Percentiles rank a stretch among this genome's conserved stretches.
These are phyloP conservation scores for Combretum micranthum DNA, from an alignment of 345 rosid species.

Conservation along the genomic window DNA sequence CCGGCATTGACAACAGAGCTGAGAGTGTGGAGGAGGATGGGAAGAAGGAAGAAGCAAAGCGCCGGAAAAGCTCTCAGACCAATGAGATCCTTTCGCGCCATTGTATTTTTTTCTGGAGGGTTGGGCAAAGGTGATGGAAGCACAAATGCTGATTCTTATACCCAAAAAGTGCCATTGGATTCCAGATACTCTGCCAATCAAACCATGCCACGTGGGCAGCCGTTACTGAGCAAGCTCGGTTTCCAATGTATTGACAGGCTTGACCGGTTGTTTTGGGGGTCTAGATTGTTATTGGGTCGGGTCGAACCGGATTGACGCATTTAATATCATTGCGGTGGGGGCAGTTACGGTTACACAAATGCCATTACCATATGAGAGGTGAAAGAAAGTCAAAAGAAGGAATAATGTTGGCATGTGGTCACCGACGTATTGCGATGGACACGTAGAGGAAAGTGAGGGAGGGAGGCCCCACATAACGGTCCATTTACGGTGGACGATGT, in stretches of 20 bases:
- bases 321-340: not conserved
- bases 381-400: not conserved
- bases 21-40: conserved; percentile 25
- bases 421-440: conserved; percentile 20
- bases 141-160: conserved; percentile 36
- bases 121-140: conserved; percentile 1
- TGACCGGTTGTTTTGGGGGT: conserved; percentile 27
- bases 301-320: not conserved
- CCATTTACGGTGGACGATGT: no score
- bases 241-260: conserved; percentile 34
- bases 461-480: no score
- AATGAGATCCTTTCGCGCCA: conserved; percentile 63
- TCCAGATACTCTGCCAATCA: conserved; percentile 41
- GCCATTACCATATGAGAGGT: not conserved
- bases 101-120: conserved; percentile 10
- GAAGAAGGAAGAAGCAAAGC: conserved; percentile 23
- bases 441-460: conserved; percentile 19
- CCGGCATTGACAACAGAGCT: conserved; percentile 26
- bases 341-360: conserved; percentile 4
- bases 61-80: conserved; percentile 18
- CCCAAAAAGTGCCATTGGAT: conserved; percentile 50
- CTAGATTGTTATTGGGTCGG: conserved; percentile 6
- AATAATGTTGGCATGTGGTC: conserved; percentile 10
- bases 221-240: conserved; percentile 16
- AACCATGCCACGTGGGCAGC: conserved; percentile 38